phyloP scores from a whole-genome alignment of 306 rosid species.

The Rubus idaeus region DNA sequence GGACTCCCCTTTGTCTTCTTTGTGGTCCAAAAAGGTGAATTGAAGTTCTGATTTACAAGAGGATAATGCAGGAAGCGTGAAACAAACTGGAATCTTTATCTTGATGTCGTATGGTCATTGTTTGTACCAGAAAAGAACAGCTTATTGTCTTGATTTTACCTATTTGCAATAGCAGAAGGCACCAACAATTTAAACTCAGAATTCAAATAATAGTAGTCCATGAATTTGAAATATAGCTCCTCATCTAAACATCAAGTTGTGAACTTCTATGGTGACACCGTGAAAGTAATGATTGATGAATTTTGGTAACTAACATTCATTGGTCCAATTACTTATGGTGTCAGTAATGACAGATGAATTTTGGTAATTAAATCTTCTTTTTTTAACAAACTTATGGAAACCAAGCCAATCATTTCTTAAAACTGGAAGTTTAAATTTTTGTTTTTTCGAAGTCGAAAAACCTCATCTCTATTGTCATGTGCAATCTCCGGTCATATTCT shows the following conservation, averaged over 20 bases:
- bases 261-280: too few relatives aligned
- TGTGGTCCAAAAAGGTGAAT: slow-evolving; percentile 44
- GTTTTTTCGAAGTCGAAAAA: too few relatives aligned
- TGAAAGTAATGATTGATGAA: too few relatives aligned
- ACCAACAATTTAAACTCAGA: background rate
- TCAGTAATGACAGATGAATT: background rate
- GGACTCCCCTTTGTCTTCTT: slow-evolving; percentile 56
- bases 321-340: too few relatives aligned
- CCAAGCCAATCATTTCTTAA: too few relatives aligned
- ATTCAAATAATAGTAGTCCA: background rate
- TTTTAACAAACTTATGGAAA: too few relatives aligned
- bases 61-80: background rate
- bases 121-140: background rate
- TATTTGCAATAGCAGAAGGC: background rate
- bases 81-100: slow-evolving; percentile 10
- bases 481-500: background rate
- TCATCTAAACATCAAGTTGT: background rate
- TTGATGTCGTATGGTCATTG: background rate
- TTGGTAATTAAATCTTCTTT: too few relatives aligned
- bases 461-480: background rate
- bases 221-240: background rate
- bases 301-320: background rate
- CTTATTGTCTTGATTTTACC: background rate
- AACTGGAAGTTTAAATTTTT: too few relatives aligned
- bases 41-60: slow-evolving; percentile 31